A percentile compares a stretch with the other conserved stretches of the same genome.
These are phyloP conservation scores for Thinopyrum elongatum DNA, from an alignment of 176 grass and related monocot species.

Conservation along the genomic window DNA sequence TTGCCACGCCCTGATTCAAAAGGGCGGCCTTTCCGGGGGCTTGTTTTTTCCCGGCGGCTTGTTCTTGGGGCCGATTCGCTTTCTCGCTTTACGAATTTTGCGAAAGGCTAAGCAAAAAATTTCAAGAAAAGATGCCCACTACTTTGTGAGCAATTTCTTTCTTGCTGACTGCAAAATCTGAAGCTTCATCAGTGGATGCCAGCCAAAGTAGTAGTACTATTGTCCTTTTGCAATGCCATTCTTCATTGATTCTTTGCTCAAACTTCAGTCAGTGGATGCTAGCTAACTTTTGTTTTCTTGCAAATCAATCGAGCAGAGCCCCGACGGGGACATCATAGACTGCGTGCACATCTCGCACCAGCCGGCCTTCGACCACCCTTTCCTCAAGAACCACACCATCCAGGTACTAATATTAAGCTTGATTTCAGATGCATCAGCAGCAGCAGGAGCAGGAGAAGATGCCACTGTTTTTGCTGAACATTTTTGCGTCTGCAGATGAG, in stretches of 20 bases:
- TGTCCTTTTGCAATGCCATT: background rate
- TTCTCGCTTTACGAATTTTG: slow-evolving; percentile 13
- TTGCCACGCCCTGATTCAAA: slow-evolving; percentile 17
- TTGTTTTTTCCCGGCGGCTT: background rate
- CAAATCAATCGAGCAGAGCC: slow-evolving; percentile 56
- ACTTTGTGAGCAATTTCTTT: background rate
- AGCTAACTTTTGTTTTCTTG: slow-evolving; percentile 12
- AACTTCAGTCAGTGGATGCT: background rate
- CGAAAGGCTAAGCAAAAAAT: background rate
- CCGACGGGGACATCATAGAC: slow-evolving; percentile 92
- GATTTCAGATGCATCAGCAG: slow-evolving; percentile 3
- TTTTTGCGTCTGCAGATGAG: slow-evolving; percentile 34
- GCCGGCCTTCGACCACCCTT: slow-evolving; percentile 93
- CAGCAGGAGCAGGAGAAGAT: background rate
- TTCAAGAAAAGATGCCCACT: slow-evolving; percentile 3
- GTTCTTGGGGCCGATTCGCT: slow-evolving; percentile 34
- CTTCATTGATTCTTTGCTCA: background rate
- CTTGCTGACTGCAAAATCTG: background rate
- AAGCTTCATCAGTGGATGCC: background rate
- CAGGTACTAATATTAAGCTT: slow-evolving; percentile 40
- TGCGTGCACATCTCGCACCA: slow-evolving; percentile 93
- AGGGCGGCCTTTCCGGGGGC: background rate
- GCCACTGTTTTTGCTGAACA: background rate
- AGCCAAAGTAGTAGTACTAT: background rate
- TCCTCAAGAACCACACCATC: slow-evolving; percentile 87